Evolutionary conservation across 345 rosid species (phyloP), one percentile per base, ranked within the genome.

Genomic region (Citrus mangshanensis): DNA sequence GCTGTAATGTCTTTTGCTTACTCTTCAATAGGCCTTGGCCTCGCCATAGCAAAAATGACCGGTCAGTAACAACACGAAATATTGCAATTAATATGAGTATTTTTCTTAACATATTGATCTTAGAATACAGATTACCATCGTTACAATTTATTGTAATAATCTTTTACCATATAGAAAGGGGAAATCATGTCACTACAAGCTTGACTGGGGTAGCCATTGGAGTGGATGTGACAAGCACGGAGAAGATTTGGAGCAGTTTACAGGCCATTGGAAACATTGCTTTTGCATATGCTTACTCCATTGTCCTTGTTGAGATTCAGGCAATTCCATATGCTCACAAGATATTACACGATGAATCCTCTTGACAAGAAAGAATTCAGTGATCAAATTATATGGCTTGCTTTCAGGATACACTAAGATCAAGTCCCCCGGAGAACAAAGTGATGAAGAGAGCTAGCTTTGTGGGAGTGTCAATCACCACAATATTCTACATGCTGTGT

Each of bases 1-100:
- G 95, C 98, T 27, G 70, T 93, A 56, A 93, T 95, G 98, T 95
- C 98, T 54, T 93, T 95, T 28, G 83, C 91, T 70, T 95, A 95
- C 59, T 81, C 97, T 9, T 77, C 86, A n/a, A 91, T 93, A 2
- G 98, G 98, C 60, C 82, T 92, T 9, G 95, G 92, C 7, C 94
- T 95, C 40, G 84, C 97, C 85, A 68, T 95, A 6, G 92, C 94
- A 60, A 90, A 80, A 88, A 86, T 81, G 7, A 76, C 59, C 63
- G 87, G 90, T 83, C 40, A 46, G 59, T 27, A 21, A 18, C 16
- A 37, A n/a, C 21, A 1, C 9, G 21, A 16, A 42, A 70, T 27
- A 18, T 59, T 22, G n/a, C 24, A 6, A 0, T 6, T 56, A 56
- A 0, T 22, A 22, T 56, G 25, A 2, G 22, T 56, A 6, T 5